Evolutionary conservation across 1,284 basidiomycete genomes (phyloP).

Genomic region (Neotropicomus parvogracilis): DNA sequence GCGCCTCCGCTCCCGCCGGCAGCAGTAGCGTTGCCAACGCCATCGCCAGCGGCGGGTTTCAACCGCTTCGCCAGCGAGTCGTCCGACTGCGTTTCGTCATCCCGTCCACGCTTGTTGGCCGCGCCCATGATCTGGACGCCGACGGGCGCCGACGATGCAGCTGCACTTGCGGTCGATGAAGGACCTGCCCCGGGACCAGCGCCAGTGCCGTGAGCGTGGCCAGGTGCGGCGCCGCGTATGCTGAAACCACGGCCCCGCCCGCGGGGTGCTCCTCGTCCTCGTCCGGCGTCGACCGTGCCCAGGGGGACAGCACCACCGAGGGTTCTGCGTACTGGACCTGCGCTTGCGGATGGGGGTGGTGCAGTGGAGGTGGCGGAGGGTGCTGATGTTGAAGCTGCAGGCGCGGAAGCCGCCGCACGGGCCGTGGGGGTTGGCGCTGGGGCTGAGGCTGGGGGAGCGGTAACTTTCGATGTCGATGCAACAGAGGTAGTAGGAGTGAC

Average conservation of each 20-base stretch:
- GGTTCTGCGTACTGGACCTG: slow-evolving; percentile 17
- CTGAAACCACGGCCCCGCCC: slow-evolving; percentile 30
- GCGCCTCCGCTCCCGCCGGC: background rate
- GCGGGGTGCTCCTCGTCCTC: slow-evolving; percentile 37
- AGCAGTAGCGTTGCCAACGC: background rate
- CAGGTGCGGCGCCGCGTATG: slow-evolving; percentile 42
- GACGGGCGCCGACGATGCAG: slow-evolving; percentile 19
- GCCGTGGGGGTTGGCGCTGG: too few species aligned
- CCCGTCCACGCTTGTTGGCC: slow-evolving; percentile 62
- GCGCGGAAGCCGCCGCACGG: slow-evolving; percentile 19
- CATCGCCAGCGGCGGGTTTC: slow-evolving; percentile 46
- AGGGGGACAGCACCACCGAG: slow-evolving; percentile 31
- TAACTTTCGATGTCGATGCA: slow-evolving; percentile 17
- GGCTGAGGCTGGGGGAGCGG: slow-evolving; percentile 14
- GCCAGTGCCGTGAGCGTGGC: slow-evolving; percentile 25
- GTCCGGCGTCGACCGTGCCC: slow-evolving; percentile 16
- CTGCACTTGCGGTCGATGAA: slow-evolving; percentile 20
- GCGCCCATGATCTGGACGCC: slow-evolving; percentile 64
- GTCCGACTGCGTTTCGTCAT: slow-evolving; percentile 48
- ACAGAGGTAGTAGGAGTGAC: slow-evolving; percentile 25
- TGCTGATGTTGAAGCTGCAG: slow-evolving; percentile 18
- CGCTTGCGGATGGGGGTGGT: slow-evolving; percentile 10
- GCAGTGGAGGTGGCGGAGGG: background rate
- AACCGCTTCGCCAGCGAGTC: slow-evolving; percentile 68
- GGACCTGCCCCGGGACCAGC: slow-evolving; percentile 30